Percentiles rank a stretch among this genome's conserved stretches.
These are phyloP conservation scores for Stachybotrys elegans DNA, from an alignment of 2,329 filamentous ascomycete genomes.

Conservation along the genomic window DNA sequence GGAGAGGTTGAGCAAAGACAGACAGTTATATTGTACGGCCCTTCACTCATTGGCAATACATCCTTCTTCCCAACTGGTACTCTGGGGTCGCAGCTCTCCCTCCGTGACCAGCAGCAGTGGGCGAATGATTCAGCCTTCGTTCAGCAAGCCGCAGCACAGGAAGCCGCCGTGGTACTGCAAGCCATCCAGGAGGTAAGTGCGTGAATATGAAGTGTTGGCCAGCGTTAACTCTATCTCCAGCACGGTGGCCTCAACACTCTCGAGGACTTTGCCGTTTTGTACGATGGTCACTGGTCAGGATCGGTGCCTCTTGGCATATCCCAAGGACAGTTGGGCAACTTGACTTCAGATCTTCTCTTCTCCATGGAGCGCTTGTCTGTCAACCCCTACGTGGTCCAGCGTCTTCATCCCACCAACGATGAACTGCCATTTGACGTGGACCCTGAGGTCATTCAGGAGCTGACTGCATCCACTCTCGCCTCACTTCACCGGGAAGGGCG, in stretches of 20 bases:
- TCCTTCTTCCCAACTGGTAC: conserved; percentile 14
- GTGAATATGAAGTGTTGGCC: not conserved
- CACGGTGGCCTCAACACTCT: conserved; percentile 22
- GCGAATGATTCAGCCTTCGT: conserved; percentile 5
- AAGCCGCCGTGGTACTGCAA: not conserved
- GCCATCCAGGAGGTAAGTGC: conserved; percentile 2
- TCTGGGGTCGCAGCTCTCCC: conserved; percentile 9
- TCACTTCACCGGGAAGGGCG: conserved; percentile 28
- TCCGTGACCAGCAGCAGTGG: conserved; percentile 11
- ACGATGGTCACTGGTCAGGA: conserved; percentile 33
- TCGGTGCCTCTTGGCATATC: conserved; percentile 25
- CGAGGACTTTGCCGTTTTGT: conserved; percentile 34
- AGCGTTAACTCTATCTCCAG: conserved; percentile 8
- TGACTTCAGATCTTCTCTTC: conserved; percentile 40
- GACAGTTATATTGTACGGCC: conserved; percentile 9
- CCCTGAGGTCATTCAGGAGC: conserved; percentile 16
- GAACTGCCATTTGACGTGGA: conserved; percentile 32
- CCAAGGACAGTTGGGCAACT: conserved; percentile 33
- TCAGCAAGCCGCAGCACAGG: not conserved
- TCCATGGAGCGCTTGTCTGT: conserved; percentile 41
- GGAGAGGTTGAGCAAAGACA: not conserved
- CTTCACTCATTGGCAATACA: conserved; percentile 14
- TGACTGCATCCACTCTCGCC: conserved; percentile 26
- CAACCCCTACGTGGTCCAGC: conserved; percentile 31
- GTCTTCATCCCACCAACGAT: conserved; percentile 24